Percentiles rank a stretch among this genome's conserved stretches.
Conservation (phyloP, 208 protist species). For the Trichomonas vaginalis region DNA sequence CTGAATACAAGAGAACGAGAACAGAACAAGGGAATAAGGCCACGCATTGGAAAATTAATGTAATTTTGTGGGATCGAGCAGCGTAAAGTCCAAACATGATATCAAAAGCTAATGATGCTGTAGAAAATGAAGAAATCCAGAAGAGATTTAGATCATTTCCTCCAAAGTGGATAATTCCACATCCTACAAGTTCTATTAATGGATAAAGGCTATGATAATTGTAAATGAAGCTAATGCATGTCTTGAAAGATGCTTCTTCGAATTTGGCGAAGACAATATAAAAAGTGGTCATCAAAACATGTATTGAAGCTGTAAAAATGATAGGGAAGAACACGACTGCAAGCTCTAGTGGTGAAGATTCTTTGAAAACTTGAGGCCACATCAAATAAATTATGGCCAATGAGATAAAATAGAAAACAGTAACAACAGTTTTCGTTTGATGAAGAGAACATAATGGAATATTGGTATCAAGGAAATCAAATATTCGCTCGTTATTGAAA, state of each 20-base stretch:
- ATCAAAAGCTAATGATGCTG: not conserved
- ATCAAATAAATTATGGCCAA: not conserved
- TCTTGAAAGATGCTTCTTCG: not conserved
- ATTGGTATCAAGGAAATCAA: not conserved
- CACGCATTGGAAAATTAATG: not conserved
- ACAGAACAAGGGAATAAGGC: not conserved
- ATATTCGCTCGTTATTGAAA: not conserved
- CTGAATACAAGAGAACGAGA: not conserved
- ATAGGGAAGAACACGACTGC: not conserved
- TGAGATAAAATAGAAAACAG: not conserved
- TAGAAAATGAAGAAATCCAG: no score
- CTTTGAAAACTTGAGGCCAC: not conserved
- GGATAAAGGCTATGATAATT: not conserved
- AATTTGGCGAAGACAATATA: not conserved
- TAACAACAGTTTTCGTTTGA: not conserved
- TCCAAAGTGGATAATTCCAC: not conserved
- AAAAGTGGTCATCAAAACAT: not conserved
- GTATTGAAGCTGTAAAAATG: not conserved
- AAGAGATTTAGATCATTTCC: not conserved
- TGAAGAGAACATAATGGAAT: not conserved
- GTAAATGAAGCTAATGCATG: not conserved
- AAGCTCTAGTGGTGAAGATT: not conserved
- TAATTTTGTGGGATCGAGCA: not conserved
- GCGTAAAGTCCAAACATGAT: not conserved
- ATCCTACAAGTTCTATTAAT: not conserved